Percentiles rank a stretch among this genome's conserved stretches.
These are phyloP conservation scores for Zea mays DNA, from an alignment of 176 grass and related monocot species.

Conservation along the genomic window Zm-B73-REFERENCE-NAM-5.0 NC_050099.1:21010501-21011000, in stretches of 20 bases:
- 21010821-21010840: constrained; percentile 47
- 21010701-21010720: constrained; percentile 44
- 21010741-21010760: constrained; percentile 55
- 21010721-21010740: constrained; percentile 34
- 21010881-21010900: constrained; percentile 64
- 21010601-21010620: constrained; percentile 49
- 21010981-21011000: constrained; percentile 22
- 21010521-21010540: constrained; percentile 67
- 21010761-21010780: constrained; percentile 50
- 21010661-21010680: constrained; percentile 54
- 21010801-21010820: constrained; percentile 60
- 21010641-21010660: constrained; percentile 42
- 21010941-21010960: constrained; percentile 35
- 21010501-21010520: constrained; percentile 63
- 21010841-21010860: constrained; percentile 34
- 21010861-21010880: constrained; percentile 55
- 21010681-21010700: constrained; percentile 75
- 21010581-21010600: constrained; percentile 66
- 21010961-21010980: constrained; percentile 28
- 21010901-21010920: constrained; percentile 45
- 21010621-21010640: constrained; percentile 48
- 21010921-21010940: constrained; percentile 46
- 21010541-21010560: constrained; percentile 19
- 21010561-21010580: constrained; percentile 51
- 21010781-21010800: constrained; percentile 50